Conservation (phyloP, 345 rosid species). For the Geranium brycei region DNA sequence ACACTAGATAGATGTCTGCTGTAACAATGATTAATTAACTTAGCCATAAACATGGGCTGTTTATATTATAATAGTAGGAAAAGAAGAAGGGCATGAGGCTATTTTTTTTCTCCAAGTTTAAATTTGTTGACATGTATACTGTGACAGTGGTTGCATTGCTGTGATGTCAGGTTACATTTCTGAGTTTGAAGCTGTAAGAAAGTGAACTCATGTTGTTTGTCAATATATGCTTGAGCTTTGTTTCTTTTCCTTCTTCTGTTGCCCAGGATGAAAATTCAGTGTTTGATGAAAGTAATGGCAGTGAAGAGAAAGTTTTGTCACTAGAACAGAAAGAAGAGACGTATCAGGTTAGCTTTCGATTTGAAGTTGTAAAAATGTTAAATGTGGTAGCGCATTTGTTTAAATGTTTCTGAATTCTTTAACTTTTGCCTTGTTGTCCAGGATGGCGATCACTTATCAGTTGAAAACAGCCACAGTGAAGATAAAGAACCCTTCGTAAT, state of each 20-base stretch:
- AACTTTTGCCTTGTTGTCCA: background rate
- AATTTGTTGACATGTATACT: too few species aligned
- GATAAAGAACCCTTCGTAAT: background rate
- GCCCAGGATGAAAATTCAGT: slow-evolving; percentile 15
- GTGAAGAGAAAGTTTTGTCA: background rate
- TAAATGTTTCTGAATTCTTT: too few species aligned
- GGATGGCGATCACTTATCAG: background rate
- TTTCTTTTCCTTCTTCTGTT: slow-evolving; percentile 1
- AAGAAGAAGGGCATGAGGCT: too few species aligned
- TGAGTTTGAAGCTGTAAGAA: background rate
- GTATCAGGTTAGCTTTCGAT: background rate
- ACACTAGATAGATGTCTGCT: too few species aligned
- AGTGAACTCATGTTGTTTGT: background rate
- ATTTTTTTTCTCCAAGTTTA: background rate
- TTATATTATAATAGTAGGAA: too few species aligned
- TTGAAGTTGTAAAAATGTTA: background rate
- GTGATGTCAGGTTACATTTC: too few species aligned
- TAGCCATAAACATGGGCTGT: too few species aligned
- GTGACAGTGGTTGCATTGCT: too few species aligned
- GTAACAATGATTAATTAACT: too few species aligned
- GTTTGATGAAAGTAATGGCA: slow-evolving; percentile 8
- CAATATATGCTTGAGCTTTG: background rate
- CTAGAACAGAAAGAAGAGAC: background rate
- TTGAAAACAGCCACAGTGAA: background rate
- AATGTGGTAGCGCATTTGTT: background rate